Evolutionary conservation across 805 yeast genomes (phyloP), one percentile per base, ranked within the genome.

Genomic region (Cyberlindnera maritima): DNA sequence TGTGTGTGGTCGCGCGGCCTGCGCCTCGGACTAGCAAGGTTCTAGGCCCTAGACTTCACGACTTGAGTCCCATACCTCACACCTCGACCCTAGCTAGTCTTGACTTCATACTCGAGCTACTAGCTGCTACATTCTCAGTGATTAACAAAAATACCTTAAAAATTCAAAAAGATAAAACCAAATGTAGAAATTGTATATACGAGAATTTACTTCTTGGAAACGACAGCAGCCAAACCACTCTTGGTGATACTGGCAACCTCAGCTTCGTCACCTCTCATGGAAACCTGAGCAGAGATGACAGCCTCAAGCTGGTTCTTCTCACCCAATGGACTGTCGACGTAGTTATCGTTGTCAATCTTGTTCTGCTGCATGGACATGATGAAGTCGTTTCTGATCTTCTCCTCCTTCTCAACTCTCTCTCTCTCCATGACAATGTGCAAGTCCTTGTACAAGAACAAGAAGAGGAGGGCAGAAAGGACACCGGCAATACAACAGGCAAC

Each of bases 401-500:
- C 52, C 46, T 54, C 58, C 48, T 52, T 53, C 37, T 33, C 45
- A 2, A 52, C 15, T 49, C 57, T 49, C 48, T 56, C 61, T 23
- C 42, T 17, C 18, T 49, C 57, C 60, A 58, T 58, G 6, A 51
- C 48, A 10, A 46, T 39, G 40, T 58, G 59, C 37, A 58, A 46
- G 36, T 58, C 48, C 18, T 45, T 44, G 46, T 56, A 58, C 15
- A 35, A 12, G 50, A 49, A 55, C 36, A 54, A 83, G 80, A 86
- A 86, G 25, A 70, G 32, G 46, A 73, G 49, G 19, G 91, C 92
- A 31, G 80, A 77, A 48, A 80, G 54, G 56, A 79, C 68, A 55
- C 86, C 76, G 6, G 85, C 74, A 39, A 74, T 64, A 17, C 81
- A 83, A 52, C 84, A 72, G 42, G 85, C 87, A 42, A 77, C 71